Evolutionary conservation across 768 basidiomycete genomes (phyloP).

Genomic region (Leccinum sublutescens): DNA sequence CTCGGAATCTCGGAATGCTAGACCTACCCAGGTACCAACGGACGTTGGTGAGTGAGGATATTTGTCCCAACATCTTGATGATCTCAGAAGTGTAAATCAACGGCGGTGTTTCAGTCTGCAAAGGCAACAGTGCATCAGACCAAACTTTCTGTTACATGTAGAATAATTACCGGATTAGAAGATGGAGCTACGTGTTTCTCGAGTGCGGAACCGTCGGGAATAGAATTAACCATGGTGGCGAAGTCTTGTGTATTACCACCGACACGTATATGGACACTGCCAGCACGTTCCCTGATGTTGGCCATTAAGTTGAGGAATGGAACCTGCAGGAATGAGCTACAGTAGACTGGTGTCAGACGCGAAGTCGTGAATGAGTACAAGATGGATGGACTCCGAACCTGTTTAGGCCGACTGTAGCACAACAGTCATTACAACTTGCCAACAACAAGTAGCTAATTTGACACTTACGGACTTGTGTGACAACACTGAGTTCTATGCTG

Average conservation of each 20-base stretch:
- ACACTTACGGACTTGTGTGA: slow-evolving; percentile 39
- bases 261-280: slow-evolving; percentile 61
- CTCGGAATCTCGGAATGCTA: not conserved
- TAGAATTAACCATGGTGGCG: slow-evolving; percentile 47
- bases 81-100: slow-evolving; percentile 64
- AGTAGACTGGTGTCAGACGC: not conserved
- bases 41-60: slow-evolving; percentile 55
- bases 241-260: slow-evolving; percentile 83
- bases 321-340: slow-evolving; percentile 50
- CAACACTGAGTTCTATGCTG: slow-evolving; percentile 73
- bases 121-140: not conserved
- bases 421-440: not conserved
- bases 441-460: not conserved
- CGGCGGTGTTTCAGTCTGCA: slow-evolving; percentile 27
- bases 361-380: not conserved
- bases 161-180: slow-evolving; percentile 38
- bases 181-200: slow-evolving; percentile 43
- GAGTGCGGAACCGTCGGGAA: slow-evolving; percentile 47
- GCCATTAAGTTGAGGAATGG: slow-evolving; percentile 80
- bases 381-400: slow-evolving; percentile 8
- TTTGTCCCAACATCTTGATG: slow-evolving; percentile 61
- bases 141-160: not conserved
- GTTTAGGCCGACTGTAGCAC: slow-evolving; percentile 16
- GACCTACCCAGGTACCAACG: slow-evolving; percentile 60
- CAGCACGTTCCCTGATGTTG: slow-evolving; percentile 62